These are phyloP conservation scores for Nemania sp. DNA, from an alignment of 2,329 filamentous ascomycete genomes.

Conservation along the genomic window DNA sequence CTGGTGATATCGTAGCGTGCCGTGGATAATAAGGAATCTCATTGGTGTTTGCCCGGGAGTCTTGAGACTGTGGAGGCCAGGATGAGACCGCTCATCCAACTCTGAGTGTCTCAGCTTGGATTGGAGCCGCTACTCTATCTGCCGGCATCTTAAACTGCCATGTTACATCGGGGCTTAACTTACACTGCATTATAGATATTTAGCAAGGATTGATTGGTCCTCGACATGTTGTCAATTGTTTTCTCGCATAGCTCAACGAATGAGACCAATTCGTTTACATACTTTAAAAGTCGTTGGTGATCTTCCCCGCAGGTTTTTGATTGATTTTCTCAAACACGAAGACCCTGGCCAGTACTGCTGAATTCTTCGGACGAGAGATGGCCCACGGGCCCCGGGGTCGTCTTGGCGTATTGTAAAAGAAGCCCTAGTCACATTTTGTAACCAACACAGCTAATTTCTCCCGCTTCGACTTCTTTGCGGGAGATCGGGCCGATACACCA, in stretches of 20 bases:
- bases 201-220: constrained; percentile 11
- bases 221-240: not conserved
- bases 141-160: constrained; percentile 17
- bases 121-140: constrained; percentile 33
- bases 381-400: not conserved
- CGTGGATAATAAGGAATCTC: not conserved
- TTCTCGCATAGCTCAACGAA: not conserved
- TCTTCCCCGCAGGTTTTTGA: constrained; percentile 5
- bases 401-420: constrained; percentile 6
- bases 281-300: not conserved
- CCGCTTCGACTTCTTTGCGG: too few relatives aligned
- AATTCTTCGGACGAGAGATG: constrained; percentile 5
- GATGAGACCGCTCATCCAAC: constrained; percentile 40
- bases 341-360: not conserved
- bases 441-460: too few relatives aligned
- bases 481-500: too few relatives aligned
- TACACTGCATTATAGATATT: constrained; percentile 3
- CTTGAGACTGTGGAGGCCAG: constrained; percentile 34
- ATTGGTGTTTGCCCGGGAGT: constrained; percentile 26
- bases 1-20: not conserved
- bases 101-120: constrained; percentile 32
- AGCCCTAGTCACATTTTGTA: constrained; percentile 14
- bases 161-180: not conserved
- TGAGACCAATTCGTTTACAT: not conserved
- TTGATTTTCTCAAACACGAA: not conserved